Conservation (phyloP, 805 yeast genomes). For the Monosporozyma servazzii region DNA sequence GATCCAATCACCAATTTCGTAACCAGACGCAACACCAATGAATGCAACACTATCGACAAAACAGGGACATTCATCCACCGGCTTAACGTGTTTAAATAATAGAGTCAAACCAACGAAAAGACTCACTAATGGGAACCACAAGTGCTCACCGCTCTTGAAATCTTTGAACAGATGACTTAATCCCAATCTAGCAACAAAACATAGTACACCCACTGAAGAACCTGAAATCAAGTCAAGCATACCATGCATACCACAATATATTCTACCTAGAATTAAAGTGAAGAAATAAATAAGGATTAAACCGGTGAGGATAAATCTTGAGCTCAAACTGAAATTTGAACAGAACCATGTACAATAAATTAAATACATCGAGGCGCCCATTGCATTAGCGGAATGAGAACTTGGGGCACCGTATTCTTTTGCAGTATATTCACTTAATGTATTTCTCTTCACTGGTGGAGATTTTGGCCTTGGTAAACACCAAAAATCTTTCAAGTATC, state of each 20-base stretch:
- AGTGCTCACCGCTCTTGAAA: conserved; percentile 18
- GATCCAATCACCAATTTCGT: conserved; percentile 55
- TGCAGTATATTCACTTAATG: conserved; percentile 81
- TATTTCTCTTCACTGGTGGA: conserved; percentile 84
- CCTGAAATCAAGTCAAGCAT: conserved; percentile 69
- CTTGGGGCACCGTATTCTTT: conserved; percentile 94
- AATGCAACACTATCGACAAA: conserved; percentile 93
- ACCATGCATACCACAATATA: conserved; percentile 98
- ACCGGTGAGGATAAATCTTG: conserved; percentile 9
- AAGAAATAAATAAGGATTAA: conserved; percentile 40
- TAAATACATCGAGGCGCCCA: conserved; percentile 59
- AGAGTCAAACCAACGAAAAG: conserved; percentile 38
- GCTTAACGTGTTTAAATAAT: conserved; percentile 67
- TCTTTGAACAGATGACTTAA: conserved; percentile 38
- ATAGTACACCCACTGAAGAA: conserved; percentile 45
- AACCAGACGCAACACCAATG: conserved; percentile 76
- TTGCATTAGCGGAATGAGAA: conserved; percentile 89
- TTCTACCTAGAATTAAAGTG: conserved; percentile 67
- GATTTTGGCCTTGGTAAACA: conserved; percentile 89
- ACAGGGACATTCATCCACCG: conserved; percentile 95
- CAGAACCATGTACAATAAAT: conserved; percentile 17
- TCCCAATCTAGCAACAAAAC: conserved; percentile 39
- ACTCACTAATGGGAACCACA: conserved; percentile 31
- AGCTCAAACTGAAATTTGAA: neutral
- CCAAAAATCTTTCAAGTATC: conserved; percentile 71